These are phyloP conservation scores for Dillenia turbinata DNA, from an alignment of 164 flowering plant species.

Conservation along the genomic window DNA sequence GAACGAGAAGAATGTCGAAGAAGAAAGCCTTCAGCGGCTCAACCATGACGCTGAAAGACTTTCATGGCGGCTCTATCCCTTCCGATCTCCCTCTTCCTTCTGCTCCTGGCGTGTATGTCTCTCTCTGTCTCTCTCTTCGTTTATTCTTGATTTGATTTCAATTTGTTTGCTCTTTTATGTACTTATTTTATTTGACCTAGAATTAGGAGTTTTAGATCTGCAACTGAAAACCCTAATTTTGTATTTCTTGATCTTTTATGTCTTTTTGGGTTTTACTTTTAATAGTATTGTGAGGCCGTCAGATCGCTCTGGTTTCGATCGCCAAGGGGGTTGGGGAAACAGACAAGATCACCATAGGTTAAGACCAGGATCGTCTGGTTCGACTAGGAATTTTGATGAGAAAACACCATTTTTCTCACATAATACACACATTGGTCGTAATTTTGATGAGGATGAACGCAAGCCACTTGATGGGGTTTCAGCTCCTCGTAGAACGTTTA, in stretches of 20 bases:
- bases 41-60: constrained; percentile 95
- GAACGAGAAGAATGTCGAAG: constrained; percentile 61
- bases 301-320: constrained; percentile 59
- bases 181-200: background rate
- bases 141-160: background rate
- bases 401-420: constrained; percentile 57
- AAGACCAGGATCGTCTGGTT: constrained; percentile 70
- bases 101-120: constrained; percentile 89
- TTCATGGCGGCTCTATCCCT: constrained; percentile 97
- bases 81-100: constrained; percentile 94
- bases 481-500: constrained; percentile 47
- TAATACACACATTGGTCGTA: constrained; percentile 53
- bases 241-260: background rate
- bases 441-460: constrained; percentile 95
- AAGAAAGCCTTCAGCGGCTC: constrained; percentile 78
- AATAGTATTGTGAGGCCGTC: constrained; percentile 53
- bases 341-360: constrained; percentile 49
- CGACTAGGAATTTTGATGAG: constrained; percentile 58
- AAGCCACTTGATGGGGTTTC: constrained; percentile 80
- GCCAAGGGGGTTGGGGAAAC: constrained; percentile 57
- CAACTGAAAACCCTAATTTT: constrained; percentile 17
- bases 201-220: constrained; percentile 13
- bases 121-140: background rate
- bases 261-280: background rate
- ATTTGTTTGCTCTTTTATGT: background rate